Evolutionary conservation across 805 yeast species (phyloP).

Genomic region (Blastobotrys attinorum): DNA sequence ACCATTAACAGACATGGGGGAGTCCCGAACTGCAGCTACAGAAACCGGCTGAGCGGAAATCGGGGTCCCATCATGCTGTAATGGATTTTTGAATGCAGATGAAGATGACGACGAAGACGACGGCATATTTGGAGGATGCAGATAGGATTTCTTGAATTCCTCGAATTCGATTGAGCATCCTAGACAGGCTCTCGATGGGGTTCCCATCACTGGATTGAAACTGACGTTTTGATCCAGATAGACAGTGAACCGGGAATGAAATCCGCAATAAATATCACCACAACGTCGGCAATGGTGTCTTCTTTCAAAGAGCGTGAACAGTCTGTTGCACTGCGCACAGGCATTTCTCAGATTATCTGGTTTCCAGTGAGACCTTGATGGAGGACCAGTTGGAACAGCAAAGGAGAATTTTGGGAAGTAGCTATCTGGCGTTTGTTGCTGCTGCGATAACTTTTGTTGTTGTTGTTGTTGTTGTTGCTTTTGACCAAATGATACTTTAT

Average conservation of each 20-base stretch:
- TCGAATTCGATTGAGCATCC: slow-evolving; percentile 55
- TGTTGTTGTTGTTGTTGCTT: too few relatives aligned
- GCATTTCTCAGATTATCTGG: slow-evolving; percentile 56
- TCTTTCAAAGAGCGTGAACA: slow-evolving; percentile 71
- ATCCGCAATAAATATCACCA: slow-evolving; percentile 71
- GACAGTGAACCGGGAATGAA: slow-evolving; percentile 52
- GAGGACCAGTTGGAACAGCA: slow-evolving; percentile 20
- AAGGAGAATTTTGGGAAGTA: not conserved
- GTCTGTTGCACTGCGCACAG: slow-evolving; percentile 61
- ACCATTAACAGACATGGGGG: not conserved
- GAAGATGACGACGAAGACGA: slow-evolving; percentile 3
- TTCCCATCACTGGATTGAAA: slow-evolving; percentile 55
- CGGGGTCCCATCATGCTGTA: too few relatives aligned
- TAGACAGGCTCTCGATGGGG: slow-evolving; percentile 63
- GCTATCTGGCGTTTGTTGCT: not conserved
- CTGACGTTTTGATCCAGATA: slow-evolving; percentile 40
- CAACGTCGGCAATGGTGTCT: slow-evolving; percentile 81
- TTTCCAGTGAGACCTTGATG: slow-evolving; percentile 36
- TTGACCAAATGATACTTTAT: slow-evolving; percentile 9
- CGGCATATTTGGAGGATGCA: too few relatives aligned
- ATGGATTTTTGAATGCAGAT: not conserved
- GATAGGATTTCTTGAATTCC: slow-evolving; percentile 26
- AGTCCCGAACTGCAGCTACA: too few relatives aligned
- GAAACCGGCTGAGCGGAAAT: too few relatives aligned
- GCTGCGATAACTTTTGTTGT: too few relatives aligned